Conservation (phyloP, 2,329 filamentous ascomycete species). For the Verticillium klebahnii region DNA sequence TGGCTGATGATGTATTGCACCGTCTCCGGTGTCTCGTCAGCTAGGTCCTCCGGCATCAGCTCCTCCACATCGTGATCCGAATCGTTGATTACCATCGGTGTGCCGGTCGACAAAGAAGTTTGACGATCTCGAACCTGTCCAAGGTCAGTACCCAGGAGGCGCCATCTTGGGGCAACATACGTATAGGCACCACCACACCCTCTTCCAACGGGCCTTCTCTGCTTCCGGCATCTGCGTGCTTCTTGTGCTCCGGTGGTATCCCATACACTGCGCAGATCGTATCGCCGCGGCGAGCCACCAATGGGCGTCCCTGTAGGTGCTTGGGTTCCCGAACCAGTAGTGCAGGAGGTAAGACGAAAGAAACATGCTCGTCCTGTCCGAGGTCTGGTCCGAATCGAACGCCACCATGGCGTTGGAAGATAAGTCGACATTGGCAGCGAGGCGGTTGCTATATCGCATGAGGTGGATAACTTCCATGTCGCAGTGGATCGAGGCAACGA, state of each 20-base stretch:
- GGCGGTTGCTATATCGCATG: neutral
- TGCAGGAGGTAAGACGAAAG: neutral
- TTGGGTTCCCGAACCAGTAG: constrained; percentile 1
- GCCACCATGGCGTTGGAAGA: neutral
- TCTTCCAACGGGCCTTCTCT: neutral
- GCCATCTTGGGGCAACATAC: neutral
- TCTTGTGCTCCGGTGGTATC: neutral
- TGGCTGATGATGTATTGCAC: constrained; percentile 6
- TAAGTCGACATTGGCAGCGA: neutral
- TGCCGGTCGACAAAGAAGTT: constrained; percentile 6
- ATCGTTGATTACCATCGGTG: constrained; percentile 8
- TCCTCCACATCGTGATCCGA: constrained; percentile 8
- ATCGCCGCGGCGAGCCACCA: constrained; percentile 2
- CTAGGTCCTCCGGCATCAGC: constrained; percentile 5
- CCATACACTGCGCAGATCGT: constrained; percentile 3
- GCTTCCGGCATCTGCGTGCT: neutral
- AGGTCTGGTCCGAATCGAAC: neutral
- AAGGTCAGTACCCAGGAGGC: neutral
- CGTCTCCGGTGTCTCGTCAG: constrained; percentile 6
- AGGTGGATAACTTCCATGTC: neutral
- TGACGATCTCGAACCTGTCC: constrained; percentile 5
- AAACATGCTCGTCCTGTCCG: neutral
- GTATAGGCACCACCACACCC: constrained; percentile 3
- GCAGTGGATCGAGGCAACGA: neutral
- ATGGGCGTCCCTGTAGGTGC: neutral